Evolutionary conservation across 2,329 filamentous ascomycete genomes (phyloP), one percentile per base, ranked within the genome.

Genomic region (Fusarium kyushuense): DNA sequence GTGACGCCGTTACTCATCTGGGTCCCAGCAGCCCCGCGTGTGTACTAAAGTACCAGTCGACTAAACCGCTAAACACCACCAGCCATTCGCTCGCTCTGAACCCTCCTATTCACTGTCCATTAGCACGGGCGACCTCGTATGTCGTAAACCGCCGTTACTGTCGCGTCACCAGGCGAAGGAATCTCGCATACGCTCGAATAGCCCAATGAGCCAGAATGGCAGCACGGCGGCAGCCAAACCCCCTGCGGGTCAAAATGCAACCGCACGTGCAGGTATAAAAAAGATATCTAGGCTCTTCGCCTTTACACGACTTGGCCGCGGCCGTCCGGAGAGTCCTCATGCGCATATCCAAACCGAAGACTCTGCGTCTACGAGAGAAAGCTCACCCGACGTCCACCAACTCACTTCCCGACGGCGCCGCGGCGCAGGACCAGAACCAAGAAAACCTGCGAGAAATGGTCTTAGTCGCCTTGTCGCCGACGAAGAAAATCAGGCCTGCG

Each of bases 241-340:
- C 35, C 52, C 69, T 27, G 58, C 54, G 57, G 64, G 65, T 52
- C 53, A 62, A 63, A 67, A 48, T 63, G 36, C 67, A 40, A 54
- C 56, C 52, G 66, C 69, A 51, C 65, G 66, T 33, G 54, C 58
- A 38, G 57, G 55, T 48, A 79, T 79, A 75, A 79, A 78, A 70
- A 79, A 79, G 66, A 74, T 80, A 53, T 77, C 78, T 47, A 76
- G 76, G 58, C 76, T 80, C 58, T 73, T 80, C 63, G 70, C 76
- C 65, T 74, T 74, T 45, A 74, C 75, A 53, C 74, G 76, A 29
- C 73, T 77, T 21, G 69, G 70, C 51, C 75, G 77, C 41, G 71
- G 72, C 47, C 72, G 72, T 12, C 64, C 67, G 3, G 72, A 74
- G 32, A 66, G 52, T 35, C 56, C 68, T 23, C 65, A 59, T 36